Evolutionary conservation across 331 rosid species (phyloP), one percentile per base, ranked within the genome.

Genomic region (Quercus phellos): DNA sequence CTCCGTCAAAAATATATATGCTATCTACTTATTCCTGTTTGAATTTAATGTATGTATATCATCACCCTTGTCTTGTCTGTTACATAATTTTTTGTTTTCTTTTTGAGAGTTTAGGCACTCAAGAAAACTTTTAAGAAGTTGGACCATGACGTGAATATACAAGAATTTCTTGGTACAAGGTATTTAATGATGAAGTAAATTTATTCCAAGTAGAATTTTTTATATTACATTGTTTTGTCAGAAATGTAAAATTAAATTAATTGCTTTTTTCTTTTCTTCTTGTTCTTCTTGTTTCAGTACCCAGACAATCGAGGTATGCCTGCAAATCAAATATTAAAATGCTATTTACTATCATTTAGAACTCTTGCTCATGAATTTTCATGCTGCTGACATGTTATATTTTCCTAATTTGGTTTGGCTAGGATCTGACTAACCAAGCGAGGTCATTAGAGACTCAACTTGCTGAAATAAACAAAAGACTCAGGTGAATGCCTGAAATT

Each of bases 61-160:
- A 19, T 59, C n/a, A 22, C 43, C 58, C 29, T 46, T 68, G 9
- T 80, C 26, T 75, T 68, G 10, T 80, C 26, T 75, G 77, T 75
- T 70, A 30, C 58, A 55, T 70, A 64, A 59, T 35, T 68, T 64
- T 69, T 73, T 54, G 12, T 69, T 53, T 74, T 82, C 78, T 85
- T 54, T 51, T 85, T 86, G 88, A 64, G 79, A 81, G 72, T 87
- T 74, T 85, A 93, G 97, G 93, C 86, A 61, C 86, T 93, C 74
- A 87, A 85, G 85, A 93, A 93, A 82, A 90, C 98, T 30, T 93
- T 93, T 38, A 90, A 82, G 89, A 91, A 91, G 88, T 68, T 93
- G 80, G 97, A 88, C 68, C 97, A 93, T 78, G 96, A 93, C 34
- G 91, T 93, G 43, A 88, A 85, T 77, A 76, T 90, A 73, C 91